Conservation (phyloP, 345 rosid genomes). For the Luvunga scandens region DNA sequence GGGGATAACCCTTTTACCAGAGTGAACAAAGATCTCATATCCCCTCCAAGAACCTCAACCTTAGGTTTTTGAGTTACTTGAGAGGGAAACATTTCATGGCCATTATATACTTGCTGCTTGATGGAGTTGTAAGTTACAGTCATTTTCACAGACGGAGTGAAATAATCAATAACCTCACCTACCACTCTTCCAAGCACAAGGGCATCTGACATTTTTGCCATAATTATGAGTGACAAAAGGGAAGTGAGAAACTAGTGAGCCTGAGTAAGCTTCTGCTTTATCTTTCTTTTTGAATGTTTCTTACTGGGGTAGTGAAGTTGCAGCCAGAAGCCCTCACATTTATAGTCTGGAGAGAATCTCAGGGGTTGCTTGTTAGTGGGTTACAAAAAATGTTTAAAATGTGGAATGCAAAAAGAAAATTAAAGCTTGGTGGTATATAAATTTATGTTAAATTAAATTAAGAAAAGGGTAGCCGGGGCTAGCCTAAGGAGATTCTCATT, state of each 20-base stretch:
- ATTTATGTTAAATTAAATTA: neutral
- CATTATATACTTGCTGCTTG: constrained; percentile 84
- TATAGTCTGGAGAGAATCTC: constrained; percentile 29
- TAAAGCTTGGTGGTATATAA: neutral
- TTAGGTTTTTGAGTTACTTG: constrained; percentile 64
- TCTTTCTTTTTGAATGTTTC: neutral
- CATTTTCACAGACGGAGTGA: constrained; percentile 60
- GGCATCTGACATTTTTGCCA: constrained; percentile 65
- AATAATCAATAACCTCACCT: constrained; percentile 79
- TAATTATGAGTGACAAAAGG: constrained; percentile 2
- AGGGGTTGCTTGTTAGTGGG: neutral
- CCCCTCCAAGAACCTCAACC: constrained; percentile 86
- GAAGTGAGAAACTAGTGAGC: neutral
- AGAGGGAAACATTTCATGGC: constrained; percentile 89
- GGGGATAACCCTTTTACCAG: constrained; percentile 44
- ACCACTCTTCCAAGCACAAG: constrained; percentile 86
- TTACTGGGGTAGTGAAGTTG: constrained; percentile 4
- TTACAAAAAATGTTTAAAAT: constrained; percentile 4
- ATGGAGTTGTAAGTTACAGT: constrained; percentile 58
- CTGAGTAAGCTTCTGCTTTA: neutral
- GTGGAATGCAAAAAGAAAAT: neutral
- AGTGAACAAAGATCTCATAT: constrained; percentile 93
- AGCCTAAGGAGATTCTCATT: constrained; percentile 11
- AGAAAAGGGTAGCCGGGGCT: neutral
- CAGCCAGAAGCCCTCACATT: constrained; percentile 19